Percentiles rank a stretch among this genome's conserved stretches.
phyloP scores from a whole-genome alignment of 139 green algal species.

The Bryopsis sp. region DNA sequence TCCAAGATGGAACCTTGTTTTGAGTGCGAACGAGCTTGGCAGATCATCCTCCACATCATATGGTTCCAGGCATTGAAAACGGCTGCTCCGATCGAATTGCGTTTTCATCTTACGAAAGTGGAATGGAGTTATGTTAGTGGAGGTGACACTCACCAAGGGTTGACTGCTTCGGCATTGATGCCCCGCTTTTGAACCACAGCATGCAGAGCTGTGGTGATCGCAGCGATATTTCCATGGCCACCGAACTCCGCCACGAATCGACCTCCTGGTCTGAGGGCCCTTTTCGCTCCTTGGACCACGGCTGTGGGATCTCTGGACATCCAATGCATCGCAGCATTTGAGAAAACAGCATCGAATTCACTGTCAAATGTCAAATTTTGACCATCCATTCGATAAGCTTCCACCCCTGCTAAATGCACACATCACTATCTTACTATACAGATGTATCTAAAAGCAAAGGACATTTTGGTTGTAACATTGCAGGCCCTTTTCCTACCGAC shows the following conservation, averaged over 20 bases:
- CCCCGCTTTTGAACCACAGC: not conserved
- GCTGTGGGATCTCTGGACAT: not conserved
- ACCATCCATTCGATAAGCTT: constrained; percentile 10
- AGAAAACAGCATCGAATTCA: constrained; percentile 18
- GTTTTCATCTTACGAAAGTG: not conserved
- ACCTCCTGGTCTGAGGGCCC: constrained; percentile 7
- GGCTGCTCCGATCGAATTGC: too few species aligned
- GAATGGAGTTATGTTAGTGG: not conserved
- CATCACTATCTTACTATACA: too few species aligned
- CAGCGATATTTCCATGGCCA: constrained; percentile 9
- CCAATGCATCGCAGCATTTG: constrained; percentile 14
- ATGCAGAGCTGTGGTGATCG: constrained; percentile 2
- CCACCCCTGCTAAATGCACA: too few species aligned
- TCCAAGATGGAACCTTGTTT: too few species aligned
- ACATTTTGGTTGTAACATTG: too few species aligned
- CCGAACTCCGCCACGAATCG: constrained; percentile 21
- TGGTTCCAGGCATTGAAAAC: too few species aligned
- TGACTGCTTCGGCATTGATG: not conserved
- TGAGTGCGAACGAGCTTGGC: too few species aligned
- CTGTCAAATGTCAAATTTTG: not conserved
- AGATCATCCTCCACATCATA: too few species aligned
- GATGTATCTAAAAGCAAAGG: too few species aligned
- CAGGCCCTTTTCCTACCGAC: too few species aligned
- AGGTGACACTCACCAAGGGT: not conserved
- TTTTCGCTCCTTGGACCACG: constrained; percentile 8